Conservation (phyloP, 345 rosid species). For the Salix arbutifolia region DNA sequence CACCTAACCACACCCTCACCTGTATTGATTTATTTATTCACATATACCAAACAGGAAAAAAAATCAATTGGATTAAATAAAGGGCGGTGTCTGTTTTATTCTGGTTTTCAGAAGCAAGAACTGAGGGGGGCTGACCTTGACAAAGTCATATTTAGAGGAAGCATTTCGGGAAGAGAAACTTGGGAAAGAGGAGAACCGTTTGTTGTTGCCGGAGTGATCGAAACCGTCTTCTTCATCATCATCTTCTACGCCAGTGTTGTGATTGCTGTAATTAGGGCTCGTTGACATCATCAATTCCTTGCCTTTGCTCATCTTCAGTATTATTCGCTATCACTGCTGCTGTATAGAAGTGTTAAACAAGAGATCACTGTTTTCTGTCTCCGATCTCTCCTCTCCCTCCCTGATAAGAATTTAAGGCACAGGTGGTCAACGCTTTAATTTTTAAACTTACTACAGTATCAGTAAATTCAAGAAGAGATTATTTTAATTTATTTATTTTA, state of each 20-base stretch:
- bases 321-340: not conserved
- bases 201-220: constrained; percentile 12
- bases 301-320: constrained; percentile 27
- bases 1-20: constrained; percentile 98
- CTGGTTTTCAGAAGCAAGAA: not conserved
- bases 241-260: constrained; percentile 28
- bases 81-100: not conserved
- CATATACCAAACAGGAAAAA: not conserved
- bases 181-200: constrained; percentile 28
- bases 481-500: too few species aligned
- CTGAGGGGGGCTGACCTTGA: constrained; percentile 40
- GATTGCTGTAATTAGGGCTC: constrained; percentile 7
- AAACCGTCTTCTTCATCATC: constrained; percentile 16
- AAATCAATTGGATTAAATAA: not conserved
- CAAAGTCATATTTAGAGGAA: constrained; percentile 80
- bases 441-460: too few species aligned
- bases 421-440: not conserved
- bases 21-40: constrained; percentile 5
- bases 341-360: too few species aligned
- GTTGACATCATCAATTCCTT: constrained; percentile 19
- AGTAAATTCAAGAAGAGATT: too few species aligned
- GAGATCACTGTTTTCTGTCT: not conserved
- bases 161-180: constrained; percentile 63
- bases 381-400: not conserved
- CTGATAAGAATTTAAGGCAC: not conserved